Percentiles rank a stretch among this genome's conserved stretches.
Conservation (phyloP, 2,329 filamentous ascomycete species). For the Aspergillus sp. region DNA sequence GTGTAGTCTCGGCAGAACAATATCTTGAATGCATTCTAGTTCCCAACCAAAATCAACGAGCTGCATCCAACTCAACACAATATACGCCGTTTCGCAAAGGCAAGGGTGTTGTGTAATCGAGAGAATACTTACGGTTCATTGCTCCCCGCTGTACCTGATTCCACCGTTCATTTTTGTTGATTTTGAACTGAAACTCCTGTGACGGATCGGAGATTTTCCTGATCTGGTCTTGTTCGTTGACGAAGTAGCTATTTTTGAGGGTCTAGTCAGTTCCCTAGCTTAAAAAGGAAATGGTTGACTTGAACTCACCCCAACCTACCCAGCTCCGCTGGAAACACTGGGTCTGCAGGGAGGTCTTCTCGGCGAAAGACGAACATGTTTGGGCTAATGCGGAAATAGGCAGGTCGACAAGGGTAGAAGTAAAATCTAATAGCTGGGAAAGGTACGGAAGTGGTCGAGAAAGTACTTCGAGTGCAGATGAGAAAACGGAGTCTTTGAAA, state of each 20-base stretch:
- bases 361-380: slow-evolving; percentile 75
- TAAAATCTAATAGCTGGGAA: not conserved
- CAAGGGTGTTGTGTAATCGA: not conserved
- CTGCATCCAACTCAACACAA: not conserved
- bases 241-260: slow-evolving; percentile 64
- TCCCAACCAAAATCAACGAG: not conserved
- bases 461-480: not conserved
- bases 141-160: slow-evolving; percentile 74
- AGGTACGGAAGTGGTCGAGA: too few species aligned
- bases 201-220: slow-evolving; percentile 67
- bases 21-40: slow-evolving; percentile 55
- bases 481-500: not conserved
- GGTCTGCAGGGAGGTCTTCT: slow-evolving; percentile 69
- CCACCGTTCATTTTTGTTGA: slow-evolving; percentile 71
- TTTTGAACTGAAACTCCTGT: slow-evolving; percentile 71
- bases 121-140: slow-evolving; percentile 62
- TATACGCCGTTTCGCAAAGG: not conserved
- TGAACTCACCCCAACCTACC: slow-evolving; percentile 67
- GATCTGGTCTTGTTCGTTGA: slow-evolving; percentile 74
- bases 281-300: not conserved
- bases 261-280: not conserved
- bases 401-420: not conserved
- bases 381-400: not conserved
- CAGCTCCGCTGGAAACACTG: slow-evolving; percentile 64
- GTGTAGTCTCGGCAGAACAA: slow-evolving; percentile 63